Base-by-base conservation (phyloP, 345 rosid genomes). In the Acer yangbiense region DNA sequence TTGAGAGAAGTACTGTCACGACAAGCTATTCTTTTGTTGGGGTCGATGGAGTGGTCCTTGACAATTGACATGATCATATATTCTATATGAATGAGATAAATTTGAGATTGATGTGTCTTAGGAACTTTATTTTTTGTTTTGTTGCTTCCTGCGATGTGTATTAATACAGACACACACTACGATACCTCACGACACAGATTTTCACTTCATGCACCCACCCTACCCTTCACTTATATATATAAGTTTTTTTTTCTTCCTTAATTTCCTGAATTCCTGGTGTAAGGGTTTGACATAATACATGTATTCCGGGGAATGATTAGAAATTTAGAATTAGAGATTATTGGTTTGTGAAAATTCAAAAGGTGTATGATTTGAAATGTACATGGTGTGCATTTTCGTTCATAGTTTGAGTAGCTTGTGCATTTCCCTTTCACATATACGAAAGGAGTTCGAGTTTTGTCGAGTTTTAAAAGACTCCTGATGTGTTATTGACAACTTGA, bases 311-410 rank as follows among this genome's bases (percentile, higher is more conserved):
- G 44, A 32, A 32, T 55, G 64, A 71, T 55, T 48, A 71, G n/a
- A n/a, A n/a, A n/a, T n/a, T 55, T 13, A 54, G 17, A 16, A 13
- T 0, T 16, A 4, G 9, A 32, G 16, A 69, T 32, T 25, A 58
- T 72, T 60, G 6, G 14, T n/a, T n/a, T 43, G 44, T 39, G 21
- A 41, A 71, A 71, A 60, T 71, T 60, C 67, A 41, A 20, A n/a
- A 43, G 39, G 18, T 16, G 17, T 16, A 46, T 74, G 61, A 23
- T 61, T 7, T 54, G 39, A 35, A 35, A 35, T 5, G 4, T 5
- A 35, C 6, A 6, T 35, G 39, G 39, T 0, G 39, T 6, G 35
- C 39, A 35, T 35, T 35, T 35, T 35, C 39, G 6, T 4, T 35
- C 1, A 35, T 35, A 4, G 1, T 35, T 35, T 32, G 2, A 32